Conservation (phyloP, 2,329 filamentous ascomycete species). For the Meredithiella fracta region DNA sequence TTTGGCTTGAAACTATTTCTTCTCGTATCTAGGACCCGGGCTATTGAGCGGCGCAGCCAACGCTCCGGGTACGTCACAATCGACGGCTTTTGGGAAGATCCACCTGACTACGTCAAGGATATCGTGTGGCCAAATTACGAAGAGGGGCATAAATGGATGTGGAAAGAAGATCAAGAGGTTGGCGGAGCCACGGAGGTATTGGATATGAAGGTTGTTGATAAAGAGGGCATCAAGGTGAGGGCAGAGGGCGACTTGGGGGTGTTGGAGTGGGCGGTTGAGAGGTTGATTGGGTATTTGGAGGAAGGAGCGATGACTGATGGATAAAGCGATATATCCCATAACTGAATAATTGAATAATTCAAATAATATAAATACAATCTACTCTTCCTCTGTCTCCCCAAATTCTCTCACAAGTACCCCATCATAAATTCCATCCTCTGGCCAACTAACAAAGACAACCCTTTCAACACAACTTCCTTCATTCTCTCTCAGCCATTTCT, state of each 20-base stretch:
- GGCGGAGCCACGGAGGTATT: conserved; percentile 33
- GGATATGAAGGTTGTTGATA: conserved; percentile 25
- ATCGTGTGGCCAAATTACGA: conserved; percentile 96
- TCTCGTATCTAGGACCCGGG: conserved; percentile 46
- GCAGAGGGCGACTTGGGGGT: conserved; percentile 44
- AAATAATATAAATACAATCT: not conserved
- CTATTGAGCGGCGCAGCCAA: conserved; percentile 49
- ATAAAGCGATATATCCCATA: not conserved
- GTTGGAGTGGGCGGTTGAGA: conserved; percentile 52
- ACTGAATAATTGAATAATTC: no score
- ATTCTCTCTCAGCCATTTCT: conserved; percentile 33
- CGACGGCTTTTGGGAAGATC: conserved; percentile 90
- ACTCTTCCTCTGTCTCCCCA: not conserved
- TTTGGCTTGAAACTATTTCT: conserved; percentile 69
- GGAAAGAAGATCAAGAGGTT: conserved; percentile 47
- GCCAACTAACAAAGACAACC: conserved; percentile 79
- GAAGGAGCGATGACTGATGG: not conserved
- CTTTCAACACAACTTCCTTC: conserved; percentile 37
- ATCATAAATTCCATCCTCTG: conserved; percentile 62
- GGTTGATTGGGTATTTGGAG: conserved; percentile 28
- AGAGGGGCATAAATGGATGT: conserved; percentile 64
- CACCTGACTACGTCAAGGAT: conserved; percentile 81
- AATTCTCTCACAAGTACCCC: conserved; percentile 37
- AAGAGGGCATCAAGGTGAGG: conserved; percentile 30
- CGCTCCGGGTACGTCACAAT: conserved; percentile 63